Conservation (phyloP, 169 alveolate species). For the Cryptosporidium meleagridis region DNA sequence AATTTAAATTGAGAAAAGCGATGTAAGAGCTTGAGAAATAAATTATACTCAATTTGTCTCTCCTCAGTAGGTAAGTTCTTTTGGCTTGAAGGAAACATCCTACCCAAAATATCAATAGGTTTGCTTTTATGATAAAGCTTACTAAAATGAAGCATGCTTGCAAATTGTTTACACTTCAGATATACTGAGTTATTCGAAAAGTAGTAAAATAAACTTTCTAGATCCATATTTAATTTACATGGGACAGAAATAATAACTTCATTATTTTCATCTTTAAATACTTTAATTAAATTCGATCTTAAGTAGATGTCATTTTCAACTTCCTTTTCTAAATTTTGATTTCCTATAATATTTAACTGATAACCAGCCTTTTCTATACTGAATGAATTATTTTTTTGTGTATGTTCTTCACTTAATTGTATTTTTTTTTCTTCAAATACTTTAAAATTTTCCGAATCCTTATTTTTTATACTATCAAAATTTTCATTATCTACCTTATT, state of each 20-base stretch:
- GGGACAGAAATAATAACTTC: conserved; percentile 65
- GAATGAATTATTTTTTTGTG: background rate
- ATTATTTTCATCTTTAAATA: conserved; percentile 59
- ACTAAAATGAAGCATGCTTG: conserved; percentile 43
- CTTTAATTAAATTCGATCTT: conserved; percentile 45
- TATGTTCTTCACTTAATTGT: background rate
- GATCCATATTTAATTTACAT: conserved; percentile 64
- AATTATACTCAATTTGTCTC: conserved; percentile 17
- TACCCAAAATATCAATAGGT: conserved; percentile 59
- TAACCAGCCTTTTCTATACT: background rate
- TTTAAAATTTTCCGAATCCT: too few relatives aligned
- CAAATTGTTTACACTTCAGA: conserved; percentile 56
- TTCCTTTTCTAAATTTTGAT: background rate
- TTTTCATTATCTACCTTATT: background rate
- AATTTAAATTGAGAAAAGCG: conserved; percentile 53
- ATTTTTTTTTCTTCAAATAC: background rate
- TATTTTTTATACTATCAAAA: too few relatives aligned
- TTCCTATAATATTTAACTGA: background rate
- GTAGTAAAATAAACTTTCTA: conserved; percentile 53
- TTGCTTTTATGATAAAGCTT: conserved; percentile 64
- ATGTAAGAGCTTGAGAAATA: conserved; percentile 43
- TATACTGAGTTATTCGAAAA: conserved; percentile 47
- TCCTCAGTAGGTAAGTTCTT: background rate
- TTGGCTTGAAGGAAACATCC: conserved; percentile 52
- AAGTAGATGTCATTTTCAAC: conserved; percentile 2